Percentiles rank a stretch among this genome's conserved stretches.
phyloP scores from a whole-genome alignment of 2,329 filamentous ascomycete species.

The Stachybotrys chlorohalonatus region DNA sequence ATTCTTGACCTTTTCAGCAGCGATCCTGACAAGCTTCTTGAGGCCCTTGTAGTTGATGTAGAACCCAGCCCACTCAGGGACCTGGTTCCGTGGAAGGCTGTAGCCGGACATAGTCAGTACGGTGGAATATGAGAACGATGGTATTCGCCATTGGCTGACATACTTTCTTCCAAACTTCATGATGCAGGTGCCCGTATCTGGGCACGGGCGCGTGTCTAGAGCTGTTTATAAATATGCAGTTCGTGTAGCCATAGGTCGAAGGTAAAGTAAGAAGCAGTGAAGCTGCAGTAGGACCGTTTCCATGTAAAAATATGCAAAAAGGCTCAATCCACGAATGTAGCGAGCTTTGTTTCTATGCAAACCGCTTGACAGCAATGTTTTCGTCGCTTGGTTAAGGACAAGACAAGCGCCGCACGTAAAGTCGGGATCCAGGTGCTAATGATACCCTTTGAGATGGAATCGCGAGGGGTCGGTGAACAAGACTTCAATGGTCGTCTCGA shows the following conservation, averaged over 20 bases:
- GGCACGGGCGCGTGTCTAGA: neutral
- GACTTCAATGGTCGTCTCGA: neutral
- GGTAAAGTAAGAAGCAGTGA: too few species aligned
- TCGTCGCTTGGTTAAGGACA: too few species aligned
- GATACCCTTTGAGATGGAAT: neutral
- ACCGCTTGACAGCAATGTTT: too few species aligned
- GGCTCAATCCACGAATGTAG: too few species aligned
- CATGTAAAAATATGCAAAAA: too few species aligned
- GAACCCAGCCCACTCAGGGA: conserved; percentile 74
- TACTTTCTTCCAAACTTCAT: conserved; percentile 60
- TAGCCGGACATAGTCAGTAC: conserved; percentile 11
- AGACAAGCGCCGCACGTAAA: neutral
- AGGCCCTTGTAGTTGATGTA: conserved; percentile 89
- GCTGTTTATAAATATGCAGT: neutral
- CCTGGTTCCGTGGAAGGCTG: conserved; percentile 70
- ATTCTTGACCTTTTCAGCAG: conserved; percentile 53
- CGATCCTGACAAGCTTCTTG: conserved; percentile 90
- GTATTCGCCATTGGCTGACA: conserved; percentile 12
- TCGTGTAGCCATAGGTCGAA: neutral
- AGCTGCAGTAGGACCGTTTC: too few species aligned
- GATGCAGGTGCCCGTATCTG: conserved; percentile 1
- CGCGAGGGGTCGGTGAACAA: neutral
- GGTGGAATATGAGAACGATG: neutral
- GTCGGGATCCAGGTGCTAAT: neutral
- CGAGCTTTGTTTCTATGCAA: too few species aligned